Conservation (phyloP, 148 eudicot genomes). For the Rheum nobile region DNA sequence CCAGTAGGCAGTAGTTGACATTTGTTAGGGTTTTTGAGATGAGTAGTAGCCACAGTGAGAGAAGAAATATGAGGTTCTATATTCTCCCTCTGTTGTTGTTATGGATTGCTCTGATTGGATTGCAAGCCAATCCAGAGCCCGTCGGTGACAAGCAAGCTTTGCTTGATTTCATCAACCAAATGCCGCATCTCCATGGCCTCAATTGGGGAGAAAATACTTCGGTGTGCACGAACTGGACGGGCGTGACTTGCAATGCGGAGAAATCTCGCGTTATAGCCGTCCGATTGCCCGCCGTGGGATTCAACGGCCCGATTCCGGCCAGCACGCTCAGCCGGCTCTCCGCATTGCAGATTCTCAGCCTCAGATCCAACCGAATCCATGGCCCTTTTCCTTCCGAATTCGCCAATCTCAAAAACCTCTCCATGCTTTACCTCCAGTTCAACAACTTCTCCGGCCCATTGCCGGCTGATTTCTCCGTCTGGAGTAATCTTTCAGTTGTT, state of each 20-base stretch:
- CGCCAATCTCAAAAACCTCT: slow-evolving; percentile 33
- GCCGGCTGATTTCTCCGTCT: slow-evolving; percentile 54
- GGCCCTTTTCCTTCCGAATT: slow-evolving; percentile 72
- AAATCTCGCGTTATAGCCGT: slow-evolving; percentile 40
- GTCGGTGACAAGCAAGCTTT: slow-evolving; percentile 62
- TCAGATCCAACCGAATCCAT: slow-evolving; percentile 53
- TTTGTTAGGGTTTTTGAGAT: background rate
- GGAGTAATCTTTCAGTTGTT: slow-evolving; percentile 44
- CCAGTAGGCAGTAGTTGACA: background rate
- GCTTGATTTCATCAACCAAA: slow-evolving; percentile 37
- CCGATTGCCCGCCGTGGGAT: slow-evolving; percentile 65
- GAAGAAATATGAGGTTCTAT: background rate
- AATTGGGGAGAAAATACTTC: slow-evolving; percentile 42
- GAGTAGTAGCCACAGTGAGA: background rate
- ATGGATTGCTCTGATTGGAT: slow-evolving; percentile 9
- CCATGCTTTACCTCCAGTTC: slow-evolving; percentile 59
- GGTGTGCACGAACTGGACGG: slow-evolving; percentile 69
- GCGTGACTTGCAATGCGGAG: slow-evolving; percentile 49
- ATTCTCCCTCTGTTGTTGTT: slow-evolving; percentile 10
- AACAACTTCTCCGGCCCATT: slow-evolving; percentile 56
- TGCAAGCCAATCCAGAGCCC: slow-evolving; percentile 16
- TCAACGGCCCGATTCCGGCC: slow-evolving; percentile 56
- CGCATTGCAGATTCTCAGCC: slow-evolving; percentile 56
- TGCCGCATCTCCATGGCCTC: slow-evolving; percentile 42
- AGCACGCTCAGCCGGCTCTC: slow-evolving; percentile 56